A percentile compares a stretch with the other conserved stretches of the same genome.
Conservation (phyloP, 2,329 filamentous ascomycete species). For the Diaporthe ampelina region DNA sequence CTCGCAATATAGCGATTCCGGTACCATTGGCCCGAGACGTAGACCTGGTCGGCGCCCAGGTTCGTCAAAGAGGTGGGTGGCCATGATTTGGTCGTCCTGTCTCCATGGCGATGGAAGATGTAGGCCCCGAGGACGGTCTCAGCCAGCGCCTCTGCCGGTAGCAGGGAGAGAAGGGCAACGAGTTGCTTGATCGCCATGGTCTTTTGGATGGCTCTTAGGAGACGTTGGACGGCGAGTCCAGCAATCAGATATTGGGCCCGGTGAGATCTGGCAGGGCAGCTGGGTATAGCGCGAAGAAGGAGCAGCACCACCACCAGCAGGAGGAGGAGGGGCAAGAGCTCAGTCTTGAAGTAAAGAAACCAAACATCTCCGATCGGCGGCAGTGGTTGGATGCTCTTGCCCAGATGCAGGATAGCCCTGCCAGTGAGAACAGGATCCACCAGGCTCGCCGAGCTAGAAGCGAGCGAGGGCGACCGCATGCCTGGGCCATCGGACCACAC, state of each 20-base stretch:
- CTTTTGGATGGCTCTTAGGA: no score
- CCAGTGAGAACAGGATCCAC: not conserved
- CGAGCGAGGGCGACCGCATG: no score
- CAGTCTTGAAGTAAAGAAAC: not conserved
- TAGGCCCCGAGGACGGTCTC: conserved; percentile 87
- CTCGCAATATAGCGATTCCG: conserved; percentile 80
- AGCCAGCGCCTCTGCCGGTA: conserved; percentile 50
- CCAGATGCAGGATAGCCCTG: conserved; percentile 2
- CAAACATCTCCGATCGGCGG: conserved; percentile 29
- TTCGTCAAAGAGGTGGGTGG: conserved; percentile 81
- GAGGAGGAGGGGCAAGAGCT: not conserved
- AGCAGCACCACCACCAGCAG: not conserved
- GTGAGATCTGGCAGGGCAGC: not conserved
- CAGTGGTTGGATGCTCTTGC: not conserved
- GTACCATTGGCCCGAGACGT: conserved; percentile 80
- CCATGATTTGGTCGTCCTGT: conserved; percentile 84
- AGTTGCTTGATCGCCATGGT: conserved; percentile 58
- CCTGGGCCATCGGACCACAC: no score
- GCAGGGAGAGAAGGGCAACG: conserved; percentile 56
- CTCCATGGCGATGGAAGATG: conserved; percentile 91
- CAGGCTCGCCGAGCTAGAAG: not conserved
- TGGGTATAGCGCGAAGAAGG: not conserved
- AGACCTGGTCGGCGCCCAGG: conserved; percentile 83
- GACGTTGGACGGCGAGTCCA: not conserved
- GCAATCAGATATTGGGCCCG: not conserved